phyloP scores from a whole-genome alignment of 257 asterid species.

The Capsicum baccatum region DNA sequence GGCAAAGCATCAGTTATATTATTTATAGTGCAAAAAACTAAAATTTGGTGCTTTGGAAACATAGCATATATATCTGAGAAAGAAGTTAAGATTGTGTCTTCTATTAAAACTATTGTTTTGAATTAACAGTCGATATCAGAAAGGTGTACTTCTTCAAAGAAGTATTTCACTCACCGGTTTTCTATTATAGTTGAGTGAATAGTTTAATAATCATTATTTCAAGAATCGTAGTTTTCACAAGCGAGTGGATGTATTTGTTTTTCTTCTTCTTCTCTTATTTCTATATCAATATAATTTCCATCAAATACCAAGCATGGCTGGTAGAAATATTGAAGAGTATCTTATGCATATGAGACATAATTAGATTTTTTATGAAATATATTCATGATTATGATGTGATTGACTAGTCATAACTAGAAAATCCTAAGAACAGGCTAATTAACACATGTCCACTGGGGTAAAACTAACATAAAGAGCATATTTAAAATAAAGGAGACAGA shows the following conservation, averaged over 20 bases:
- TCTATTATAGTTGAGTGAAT: neutral
- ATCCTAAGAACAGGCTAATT: no score
- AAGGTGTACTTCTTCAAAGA: conserved; percentile 21
- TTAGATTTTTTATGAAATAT: conserved; percentile 20
- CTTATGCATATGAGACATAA: conserved; percentile 9
- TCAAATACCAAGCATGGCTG: conserved; percentile 18
- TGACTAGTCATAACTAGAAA: no score
- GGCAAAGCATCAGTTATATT: conserved; percentile 69
- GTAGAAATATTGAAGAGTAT: neutral
- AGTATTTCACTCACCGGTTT: neutral
- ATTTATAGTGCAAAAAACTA: conserved; percentile 58
- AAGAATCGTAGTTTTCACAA: neutral
- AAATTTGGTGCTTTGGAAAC: conserved; percentile 57
- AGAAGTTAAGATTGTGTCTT: conserved; percentile 55
- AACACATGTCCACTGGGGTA: no score
- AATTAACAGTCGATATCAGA: conserved; percentile 22
- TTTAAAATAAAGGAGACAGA: no score
- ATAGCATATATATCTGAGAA: conserved; percentile 66
- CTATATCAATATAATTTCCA: neutral
- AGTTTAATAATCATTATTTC: neutral
- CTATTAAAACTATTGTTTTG: conserved; percentile 28
- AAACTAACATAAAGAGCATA: no score
- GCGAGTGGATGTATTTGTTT: neutral
- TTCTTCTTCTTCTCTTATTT: neutral
- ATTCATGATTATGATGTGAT: neutral